Conservation (phyloP, 2,329 filamentous ascomycete genomes). For the Herpotrichia juniperi region DNA sequence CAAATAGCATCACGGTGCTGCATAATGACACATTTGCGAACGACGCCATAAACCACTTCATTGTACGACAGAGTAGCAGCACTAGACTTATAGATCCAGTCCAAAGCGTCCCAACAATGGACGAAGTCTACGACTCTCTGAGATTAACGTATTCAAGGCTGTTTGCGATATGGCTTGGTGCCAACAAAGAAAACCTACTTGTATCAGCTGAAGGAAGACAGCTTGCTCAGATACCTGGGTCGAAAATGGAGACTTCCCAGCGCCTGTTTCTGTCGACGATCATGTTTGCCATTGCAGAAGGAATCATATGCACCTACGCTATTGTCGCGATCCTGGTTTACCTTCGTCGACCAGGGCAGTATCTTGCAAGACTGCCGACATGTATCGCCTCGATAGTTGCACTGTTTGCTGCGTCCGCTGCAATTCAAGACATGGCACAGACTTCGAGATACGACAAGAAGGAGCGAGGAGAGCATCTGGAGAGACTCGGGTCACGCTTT, state of each 20-base stretch:
- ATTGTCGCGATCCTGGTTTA: slow-evolving; percentile 55
- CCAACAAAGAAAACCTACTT: slow-evolving; percentile 51
- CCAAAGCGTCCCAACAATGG: slow-evolving; percentile 37
- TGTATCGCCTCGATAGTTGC: slow-evolving; percentile 56
- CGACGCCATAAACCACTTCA: slow-evolving; percentile 58
- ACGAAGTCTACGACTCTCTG: slow-evolving; percentile 27
- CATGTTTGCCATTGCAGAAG: slow-evolving; percentile 55
- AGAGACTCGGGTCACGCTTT: slow-evolving; percentile 34
- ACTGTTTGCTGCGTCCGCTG: slow-evolving; percentile 55
- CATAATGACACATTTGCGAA: slow-evolving; percentile 55
- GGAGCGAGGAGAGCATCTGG: slow-evolving; percentile 20
- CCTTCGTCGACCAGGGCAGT: slow-evolving; percentile 44
- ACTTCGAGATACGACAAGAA: slow-evolving; percentile 26
- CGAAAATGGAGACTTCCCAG: slow-evolving; percentile 30
- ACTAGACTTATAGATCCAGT: slow-evolving; percentile 45
- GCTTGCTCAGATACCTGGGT: slow-evolving; percentile 11
- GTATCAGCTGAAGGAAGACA: slow-evolving; percentile 10
- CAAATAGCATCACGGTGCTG: slow-evolving; percentile 34
- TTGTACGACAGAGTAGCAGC: slow-evolving; percentile 36
- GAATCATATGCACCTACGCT: slow-evolving; percentile 53
- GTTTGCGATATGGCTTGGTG: slow-evolving; percentile 52
- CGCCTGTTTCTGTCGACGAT: slow-evolving; percentile 57
- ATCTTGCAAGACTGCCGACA: slow-evolving; percentile 60
- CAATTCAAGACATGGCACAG: slow-evolving; percentile 44
- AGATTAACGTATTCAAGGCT: slow-evolving; percentile 42